Evolutionary conservation across 129 eudicot species (phyloP), one percentile per base, ranked within the genome.

Genomic region (Dittrichia graveolens): DNA sequence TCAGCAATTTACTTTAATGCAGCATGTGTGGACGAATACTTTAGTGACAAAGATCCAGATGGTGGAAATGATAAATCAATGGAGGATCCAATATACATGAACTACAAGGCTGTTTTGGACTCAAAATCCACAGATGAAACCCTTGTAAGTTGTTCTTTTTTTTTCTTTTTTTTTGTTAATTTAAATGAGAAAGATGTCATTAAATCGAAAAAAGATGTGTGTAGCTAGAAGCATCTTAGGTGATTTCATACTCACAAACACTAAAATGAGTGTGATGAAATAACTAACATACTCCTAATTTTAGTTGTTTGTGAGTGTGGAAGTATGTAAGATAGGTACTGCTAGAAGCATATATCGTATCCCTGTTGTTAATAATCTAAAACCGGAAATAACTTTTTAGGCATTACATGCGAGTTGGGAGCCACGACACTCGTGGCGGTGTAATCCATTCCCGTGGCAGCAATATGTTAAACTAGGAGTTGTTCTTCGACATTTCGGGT

Each of bases 61-160:
- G 66, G 15, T 1, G 67, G 40, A 8, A 75, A 79, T 56, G 87
- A 82, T 6, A 61, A 75, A 37, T 59, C 80, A 31, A 60, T 48
- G 5, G 97, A 90, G 6, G 97, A 90, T 75, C 89, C 88, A 2
- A 84, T 90, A 76, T 88, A 83, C 77, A 52, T 78, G 67, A 89
- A 92, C 14, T 91, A 91, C 64, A 91, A 87, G 81, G 91, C 86
- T 66, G 91, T 88, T 73, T 69, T 94, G 38, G 99, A 94, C 79
- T 94, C 97, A 5, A 94, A 94, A 75, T 79, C 91, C 7, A 64
- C 72, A 13, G 97, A 94, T 57, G 97, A 94, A 79, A 84, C 94
- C 14, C 65, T 86, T 76, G 98, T 87, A 79, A 35, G 59, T 13
- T 9, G 35, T 74, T 37, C 7, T 39, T 75, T 39, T 54, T 45